These are phyloP conservation scores for Asterella californica DNA, from an alignment of 225 moss, liverwort and hornwort genomes.

Conservation along the genomic window DNA sequence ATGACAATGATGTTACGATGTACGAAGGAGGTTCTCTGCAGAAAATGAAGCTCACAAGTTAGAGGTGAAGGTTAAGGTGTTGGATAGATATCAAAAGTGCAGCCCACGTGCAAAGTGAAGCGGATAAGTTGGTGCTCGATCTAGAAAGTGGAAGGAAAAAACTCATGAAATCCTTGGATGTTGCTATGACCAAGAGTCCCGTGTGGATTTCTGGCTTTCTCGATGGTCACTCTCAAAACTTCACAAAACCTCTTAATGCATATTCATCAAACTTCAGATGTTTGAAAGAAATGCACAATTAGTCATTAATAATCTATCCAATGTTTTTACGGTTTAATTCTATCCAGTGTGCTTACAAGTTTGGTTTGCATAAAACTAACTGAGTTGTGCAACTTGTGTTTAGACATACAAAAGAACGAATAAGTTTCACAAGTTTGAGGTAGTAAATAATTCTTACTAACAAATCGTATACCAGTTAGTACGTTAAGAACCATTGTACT, in stretches of 20 bases:
- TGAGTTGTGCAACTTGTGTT: too few relatives aligned
- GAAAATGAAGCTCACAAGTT: conserved; percentile 47
- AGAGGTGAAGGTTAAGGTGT: conserved; percentile 44
- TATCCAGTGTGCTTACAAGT: background rate
- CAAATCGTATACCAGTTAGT: too few relatives aligned
- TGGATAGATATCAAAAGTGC: conserved; percentile 60
- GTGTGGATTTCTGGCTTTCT: conserved; percentile 79
- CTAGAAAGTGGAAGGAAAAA: conserved; percentile 56
- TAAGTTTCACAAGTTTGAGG: too few relatives aligned
- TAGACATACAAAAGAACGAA: too few relatives aligned
- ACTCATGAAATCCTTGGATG: conserved; percentile 43
- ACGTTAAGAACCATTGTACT: too few relatives aligned
- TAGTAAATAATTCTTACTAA: too few relatives aligned
- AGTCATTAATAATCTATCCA: background rate
- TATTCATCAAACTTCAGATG: background rate
- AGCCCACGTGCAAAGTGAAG: conserved; percentile 50
- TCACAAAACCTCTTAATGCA: background rate
- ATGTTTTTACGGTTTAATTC: too few relatives aligned
- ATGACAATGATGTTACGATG: conserved; percentile 13
- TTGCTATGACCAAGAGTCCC: conserved; percentile 56
- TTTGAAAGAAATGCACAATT: background rate
- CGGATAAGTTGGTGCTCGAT: conserved; percentile 53
- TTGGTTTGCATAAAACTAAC: background rate
- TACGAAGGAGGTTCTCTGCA: conserved; percentile 49
- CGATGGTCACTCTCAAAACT: conserved; percentile 51